A percentile compares a stretch with the other conserved stretches of the same genome.
phyloP scores from a whole-genome alignment of 768 basidiomycete genomes.

The Leccinum variicolor region DNA sequence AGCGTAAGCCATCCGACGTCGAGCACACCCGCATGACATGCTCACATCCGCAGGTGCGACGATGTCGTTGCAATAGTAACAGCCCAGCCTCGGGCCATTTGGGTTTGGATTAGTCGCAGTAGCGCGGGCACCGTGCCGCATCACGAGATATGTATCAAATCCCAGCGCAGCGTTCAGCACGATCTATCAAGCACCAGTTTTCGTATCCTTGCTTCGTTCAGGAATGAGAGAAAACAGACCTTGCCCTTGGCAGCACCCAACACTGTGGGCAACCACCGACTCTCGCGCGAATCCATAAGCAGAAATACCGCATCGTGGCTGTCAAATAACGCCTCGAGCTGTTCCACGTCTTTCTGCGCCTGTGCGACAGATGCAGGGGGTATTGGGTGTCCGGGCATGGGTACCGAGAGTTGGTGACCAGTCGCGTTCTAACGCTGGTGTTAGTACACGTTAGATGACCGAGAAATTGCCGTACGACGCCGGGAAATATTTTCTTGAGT shows the following conservation, averaged over 20 bases:
- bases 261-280: constrained; percentile 93
- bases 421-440: constrained; percentile 60
- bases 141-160: constrained; percentile 94
- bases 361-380: constrained; percentile 54
- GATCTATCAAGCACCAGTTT: constrained; percentile 46
- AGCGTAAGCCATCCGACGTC: not conserved
- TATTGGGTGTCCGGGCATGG: constrained; percentile 97
- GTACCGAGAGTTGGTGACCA: constrained; percentile 77
- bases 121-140: constrained; percentile 84
- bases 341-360: constrained; percentile 61
- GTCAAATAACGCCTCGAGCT: constrained; percentile 75
- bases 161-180: constrained; percentile 93
- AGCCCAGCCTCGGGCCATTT: constrained; percentile 59
- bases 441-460: not conserved
- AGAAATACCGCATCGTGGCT: constrained; percentile 89
- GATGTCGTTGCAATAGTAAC: constrained; percentile 98
- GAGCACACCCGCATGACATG: not conserved
- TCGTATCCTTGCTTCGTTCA: not conserved
- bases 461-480: constrained; percentile 59
- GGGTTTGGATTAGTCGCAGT: constrained; percentile 10
- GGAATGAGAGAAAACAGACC: constrained; percentile 37
- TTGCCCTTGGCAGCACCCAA: constrained; percentile 83
- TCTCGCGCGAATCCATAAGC: constrained; percentile 98
- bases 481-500: constrained; percentile 88
- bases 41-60: constrained; percentile 92